These are phyloP conservation scores for Chrysoporthe austroafricana DNA, from an alignment of 2,329 filamentous ascomycete species.

Conservation along the genomic window DNA sequence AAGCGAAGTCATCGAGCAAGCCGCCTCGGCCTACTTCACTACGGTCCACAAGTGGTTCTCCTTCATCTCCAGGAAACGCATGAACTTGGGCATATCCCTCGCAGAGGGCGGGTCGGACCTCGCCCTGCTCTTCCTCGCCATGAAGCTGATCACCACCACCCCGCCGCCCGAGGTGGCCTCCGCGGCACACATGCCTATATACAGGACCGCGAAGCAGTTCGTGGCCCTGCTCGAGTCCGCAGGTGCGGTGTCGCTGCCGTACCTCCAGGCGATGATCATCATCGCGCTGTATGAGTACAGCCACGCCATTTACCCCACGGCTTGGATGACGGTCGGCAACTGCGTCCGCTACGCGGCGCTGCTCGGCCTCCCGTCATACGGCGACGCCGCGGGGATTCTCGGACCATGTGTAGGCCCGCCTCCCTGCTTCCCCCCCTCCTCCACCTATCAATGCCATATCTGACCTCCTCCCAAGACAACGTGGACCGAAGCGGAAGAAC, in stretches of 20 bases:
- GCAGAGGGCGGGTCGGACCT: conserved; percentile 51
- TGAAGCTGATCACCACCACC: conserved; percentile 48
- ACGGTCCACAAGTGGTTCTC: conserved; percentile 53
- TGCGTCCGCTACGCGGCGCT: conserved; percentile 50
- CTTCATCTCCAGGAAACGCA: conserved; percentile 50
- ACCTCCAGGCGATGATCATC: conserved; percentile 51
- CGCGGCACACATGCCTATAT: conserved; percentile 43
- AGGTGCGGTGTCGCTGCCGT: conserved; percentile 46
- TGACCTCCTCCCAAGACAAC: conserved; percentile 37
- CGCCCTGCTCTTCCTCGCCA: conserved; percentile 51
- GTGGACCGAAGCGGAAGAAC: conserved; percentile 53
- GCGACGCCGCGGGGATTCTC: conserved; percentile 43
- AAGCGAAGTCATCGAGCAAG: conserved; percentile 41
- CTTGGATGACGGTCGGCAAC: conserved; percentile 51
- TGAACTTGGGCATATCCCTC: conserved; percentile 46
- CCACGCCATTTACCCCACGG: conserved; percentile 54
- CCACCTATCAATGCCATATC: conserved; percentile 34
- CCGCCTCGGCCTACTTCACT: conserved; percentile 46
- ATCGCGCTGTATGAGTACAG: conserved; percentile 52
- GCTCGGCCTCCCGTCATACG: conserved; percentile 45
- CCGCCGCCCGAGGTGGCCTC: conserved; percentile 40
- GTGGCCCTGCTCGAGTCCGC: conserved; percentile 45
- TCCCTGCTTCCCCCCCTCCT: too few species aligned
- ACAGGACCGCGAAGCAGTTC: conserved; percentile 49
- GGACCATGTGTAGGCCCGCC: conserved; percentile 32